Base-by-base conservation (phyloP, 1,139 yeast species). In the Saccharomyces hybrid region DNA sequence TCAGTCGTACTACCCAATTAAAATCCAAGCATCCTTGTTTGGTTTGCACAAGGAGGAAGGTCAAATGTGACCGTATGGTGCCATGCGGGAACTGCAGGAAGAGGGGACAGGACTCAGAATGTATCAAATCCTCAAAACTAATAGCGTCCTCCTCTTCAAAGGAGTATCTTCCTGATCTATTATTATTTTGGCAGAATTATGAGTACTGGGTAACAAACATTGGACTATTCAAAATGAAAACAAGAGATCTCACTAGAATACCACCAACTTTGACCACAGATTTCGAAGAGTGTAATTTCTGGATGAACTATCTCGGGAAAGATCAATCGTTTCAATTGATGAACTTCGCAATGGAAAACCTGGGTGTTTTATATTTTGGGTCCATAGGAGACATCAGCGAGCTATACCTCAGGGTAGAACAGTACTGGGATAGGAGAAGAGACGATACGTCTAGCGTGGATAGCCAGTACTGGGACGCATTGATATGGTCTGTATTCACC, bases 31-130 rank as follows among this genome's bases (percentile, higher is more conserved):
- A 57, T 47, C 65, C 66, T 9, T 68, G 71, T 52, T 46, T 56
- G 4, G 60, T 59, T 1, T 68, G 71, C 53, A 54, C 63, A 1
- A 60, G 54, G 34, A 56, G 67, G 25, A 69, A 67, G 50, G 67
- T 67, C 13, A 69, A 67, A 51, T 69, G 73, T 58, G 72, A 69
- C 55, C 58, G 70, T 26, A 50, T 62, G 50, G 54, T 67, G 8
- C 73, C 73, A 0, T 69, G 73, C 48, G 56, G 65, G 20, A 61
- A 66, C 52, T 69, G 73, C 54, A 54, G 61, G 7, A 65, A 63
- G 50, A 59, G 66, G 54, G 70, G 70, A 2, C 52, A 59, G 26
- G 67, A 66, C 26, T 55, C 60, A 23, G 62, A 59, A 48, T 69
- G 72, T 49, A 50, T 61, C 14, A 56, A 57, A 23, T 54, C 56